Evolutionary conservation across 2,329 filamentous ascomycete species (phyloP), one percentile per base, ranked within the genome.

Genomic region (Lecanicillium sp.): DNA sequence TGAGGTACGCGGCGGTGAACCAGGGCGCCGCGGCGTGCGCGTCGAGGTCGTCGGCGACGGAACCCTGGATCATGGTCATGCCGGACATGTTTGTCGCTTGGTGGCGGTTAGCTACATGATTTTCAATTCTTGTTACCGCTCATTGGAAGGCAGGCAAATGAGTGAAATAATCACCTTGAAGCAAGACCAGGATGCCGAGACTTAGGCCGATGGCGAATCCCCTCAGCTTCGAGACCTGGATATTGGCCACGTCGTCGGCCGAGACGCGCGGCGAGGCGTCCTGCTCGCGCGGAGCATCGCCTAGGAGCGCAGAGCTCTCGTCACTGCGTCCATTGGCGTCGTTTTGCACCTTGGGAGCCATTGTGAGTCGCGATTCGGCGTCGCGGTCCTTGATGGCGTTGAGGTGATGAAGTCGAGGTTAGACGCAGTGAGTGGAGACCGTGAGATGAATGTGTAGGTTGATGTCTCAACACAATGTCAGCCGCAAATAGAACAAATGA

Each of bases 1-100:
- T 74, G 40, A 93, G 72, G 61, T 88, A 94, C 2, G 84, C 74
- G 26, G 85, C 87, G 7, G 85, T 89, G 61, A 93, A 89, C 87
- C 87, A 94, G 63, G 81, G 86, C 29, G 81, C 82, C 48, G 81
- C 71, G 48, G 83, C 80, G 58, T 88, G 90, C 1, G 86, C 79
- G 64, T 87, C 74, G 2, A 94, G 71, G 54, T 91, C 87, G 7
- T 75, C 77, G 2, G 87, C 87, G 54, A 94, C 87, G 42, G 74
- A 73, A 7, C 83, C 87, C 66, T 93, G 88, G 2, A 85, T 86
- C 48, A 89, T 90, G 5, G 86, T 87, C 60, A 94, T 83, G 56
- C 88, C 82, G 11, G 83, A 87, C 67, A 90, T 87, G 59, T 93
- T 93, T 52, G 78, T 69, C 5, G 76, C 75, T 75, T n/a, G 51